Base-by-base conservation (phyloP, 345 rosid species). In the Clausena lansium region DNA sequence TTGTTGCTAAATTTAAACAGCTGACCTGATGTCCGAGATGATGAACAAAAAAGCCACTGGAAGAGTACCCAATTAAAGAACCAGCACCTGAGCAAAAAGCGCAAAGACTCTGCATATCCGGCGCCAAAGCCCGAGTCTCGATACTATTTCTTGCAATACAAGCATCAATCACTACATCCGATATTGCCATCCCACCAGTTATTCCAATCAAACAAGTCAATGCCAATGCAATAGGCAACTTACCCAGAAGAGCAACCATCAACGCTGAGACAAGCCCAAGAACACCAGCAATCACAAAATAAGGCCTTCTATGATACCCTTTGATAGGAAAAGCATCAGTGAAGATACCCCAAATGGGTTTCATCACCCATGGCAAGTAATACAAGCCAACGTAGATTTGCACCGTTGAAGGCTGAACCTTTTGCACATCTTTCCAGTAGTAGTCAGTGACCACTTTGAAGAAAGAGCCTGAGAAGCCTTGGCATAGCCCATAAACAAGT, bases 391-490 rank as follows among this genome's bases (percentile, higher is more conserved):
- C 83, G 86, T 89, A 93, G 57, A 93, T 78, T 81, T 92, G 98
- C 73, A 93, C 91, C 71, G 76, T 73, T 0, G 99, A 94, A 67
- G 98, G 99, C 83, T 94, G 97, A 55, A 96, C 95, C 79, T 92
- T 89, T 81, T 94, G 98, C 25, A 91, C 93, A 77, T 91, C 95
- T 85, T 92, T 91, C 95, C 93, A 92, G 75, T 91, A 93, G 88
- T 85, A 93, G 79, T 93, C 98, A 2, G 91, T 80, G 74, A 90
- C 93, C 1, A 91, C 92, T 85, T 79, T 93, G 89, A 92, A 93
- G 84, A 88, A 77, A 30, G 97, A 86, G 20, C 94, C 91, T 0
- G 93, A 80, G 83, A 93, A 90, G 59, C 97, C 97, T 80, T 88
- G 92, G 88, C 87, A 88, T 50, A 93, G 77, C 55, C 98, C 98